phyloP scores from a whole-genome alignment of 352 stramenopile genomes.

The Phytophthora pistaciae region DNA sequence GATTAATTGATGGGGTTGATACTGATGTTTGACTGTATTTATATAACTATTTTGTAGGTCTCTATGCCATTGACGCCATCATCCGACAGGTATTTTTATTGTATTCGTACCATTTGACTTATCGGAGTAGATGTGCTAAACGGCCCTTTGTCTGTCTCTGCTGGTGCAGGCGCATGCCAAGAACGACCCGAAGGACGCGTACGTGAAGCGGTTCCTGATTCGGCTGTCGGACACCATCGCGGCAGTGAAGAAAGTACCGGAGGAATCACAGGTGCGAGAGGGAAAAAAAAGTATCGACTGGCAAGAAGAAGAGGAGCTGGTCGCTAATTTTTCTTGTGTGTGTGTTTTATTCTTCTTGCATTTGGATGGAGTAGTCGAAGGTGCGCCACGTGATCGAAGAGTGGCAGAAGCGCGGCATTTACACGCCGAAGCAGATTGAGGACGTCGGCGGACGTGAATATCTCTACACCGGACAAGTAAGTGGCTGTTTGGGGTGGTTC shows the following conservation, averaged over 20 bases:
- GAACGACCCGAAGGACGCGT: slow-evolving; percentile 69
- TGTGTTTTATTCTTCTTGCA: background rate
- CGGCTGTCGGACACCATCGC: slow-evolving; percentile 78
- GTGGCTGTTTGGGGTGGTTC: too few species aligned
- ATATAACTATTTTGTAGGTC: slow-evolving; percentile 39
- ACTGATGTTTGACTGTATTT: background rate
- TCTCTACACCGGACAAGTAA: slow-evolving; percentile 26
- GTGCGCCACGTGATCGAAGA: slow-evolving; percentile 80
- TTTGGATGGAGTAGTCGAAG: slow-evolving; percentile 43
- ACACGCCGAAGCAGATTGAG: slow-evolving; percentile 70
- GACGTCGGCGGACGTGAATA: slow-evolving; percentile 60
- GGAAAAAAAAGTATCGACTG: background rate
- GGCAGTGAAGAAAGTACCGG: slow-evolving; percentile 75
- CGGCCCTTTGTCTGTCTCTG: background rate
- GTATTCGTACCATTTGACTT: too few species aligned
- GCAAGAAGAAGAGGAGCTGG: background rate
- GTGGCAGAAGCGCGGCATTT: slow-evolving; percentile 81
- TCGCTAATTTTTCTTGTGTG: slow-evolving; percentile 12
- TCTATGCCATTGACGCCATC: slow-evolving; percentile 88
- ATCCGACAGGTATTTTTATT: slow-evolving; percentile 65
- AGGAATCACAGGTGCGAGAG: slow-evolving; percentile 61
- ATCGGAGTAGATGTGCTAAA: too few species aligned
- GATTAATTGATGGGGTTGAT: background rate
- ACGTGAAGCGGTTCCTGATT: slow-evolving; percentile 83
- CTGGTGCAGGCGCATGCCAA: slow-evolving; percentile 67